These are phyloP conservation scores for Eutrema japonicum DNA, from an alignment of 345 rosid species.

Conservation along the genomic window DNA sequence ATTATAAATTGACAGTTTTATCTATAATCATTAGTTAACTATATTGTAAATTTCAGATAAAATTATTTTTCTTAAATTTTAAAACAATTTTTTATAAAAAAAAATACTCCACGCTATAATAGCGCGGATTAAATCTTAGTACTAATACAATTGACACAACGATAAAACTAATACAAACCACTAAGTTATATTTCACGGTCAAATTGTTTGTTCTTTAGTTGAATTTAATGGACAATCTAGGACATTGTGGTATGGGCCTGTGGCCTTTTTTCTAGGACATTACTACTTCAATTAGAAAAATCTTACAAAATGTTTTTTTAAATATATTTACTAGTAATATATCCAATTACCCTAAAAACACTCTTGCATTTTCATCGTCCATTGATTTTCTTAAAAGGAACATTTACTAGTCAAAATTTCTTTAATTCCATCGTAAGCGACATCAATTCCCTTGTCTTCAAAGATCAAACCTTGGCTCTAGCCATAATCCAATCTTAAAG, in stretches of 20 bases:
- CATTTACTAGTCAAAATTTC: slow-evolving; percentile 14
- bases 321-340: too few species aligned
- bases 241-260: background rate
- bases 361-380: background rate
- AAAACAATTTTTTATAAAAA: too few species aligned
- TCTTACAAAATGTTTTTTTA: background rate
- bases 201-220: background rate
- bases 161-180: background rate
- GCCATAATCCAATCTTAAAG: slow-evolving; percentile 39
- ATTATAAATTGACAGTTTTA: too few species aligned
- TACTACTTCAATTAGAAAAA: background rate
- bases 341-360: too few species aligned
- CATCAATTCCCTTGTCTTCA: slow-evolving; percentile 27
- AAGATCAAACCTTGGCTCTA: slow-evolving; percentile 27
- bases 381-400: slow-evolving; percentile 37
- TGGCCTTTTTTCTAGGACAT: background rate
- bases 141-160: too few species aligned
- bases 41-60: too few species aligned
- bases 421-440: slow-evolving; percentile 21
- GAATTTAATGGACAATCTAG: background rate
- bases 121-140: too few species aligned
- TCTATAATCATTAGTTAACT: too few species aligned
- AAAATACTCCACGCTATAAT: too few species aligned
- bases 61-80: too few species aligned
- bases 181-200: background rate